phyloP scores from a whole-genome alignment of 2,329 filamentous ascomycete genomes.

The Pseudogymnoascus sp. region DNA sequence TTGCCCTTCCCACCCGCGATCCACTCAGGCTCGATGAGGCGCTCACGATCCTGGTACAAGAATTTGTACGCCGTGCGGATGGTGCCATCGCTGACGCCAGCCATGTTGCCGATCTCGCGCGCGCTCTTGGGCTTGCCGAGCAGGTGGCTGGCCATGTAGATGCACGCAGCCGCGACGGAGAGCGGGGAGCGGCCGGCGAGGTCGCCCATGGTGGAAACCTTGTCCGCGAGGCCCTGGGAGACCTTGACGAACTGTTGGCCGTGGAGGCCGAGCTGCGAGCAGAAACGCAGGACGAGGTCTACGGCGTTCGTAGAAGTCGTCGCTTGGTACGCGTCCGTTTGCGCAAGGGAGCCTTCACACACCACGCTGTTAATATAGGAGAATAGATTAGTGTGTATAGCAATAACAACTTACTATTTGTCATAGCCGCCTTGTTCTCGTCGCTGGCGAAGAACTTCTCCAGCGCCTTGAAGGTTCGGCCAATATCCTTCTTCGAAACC shows the following conservation, averaged over 20 bases:
- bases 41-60: constrained; percentile 65
- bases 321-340: constrained; percentile 55
- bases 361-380: constrained; percentile 23
- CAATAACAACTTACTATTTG: constrained; percentile 41
- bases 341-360: constrained; percentile 19
- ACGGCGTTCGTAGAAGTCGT: constrained; percentile 71
- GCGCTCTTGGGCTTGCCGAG: constrained; percentile 70
- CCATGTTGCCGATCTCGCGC: constrained; percentile 78
- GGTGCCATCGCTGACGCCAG: constrained; percentile 90
- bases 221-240: constrained; percentile 67
- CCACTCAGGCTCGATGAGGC: constrained; percentile 68
- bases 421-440: constrained; percentile 42
- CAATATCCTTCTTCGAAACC: constrained; percentile 95
- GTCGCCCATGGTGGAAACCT: constrained; percentile 67
- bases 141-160: constrained; percentile 89
- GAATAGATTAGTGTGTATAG: constrained; percentile 17
- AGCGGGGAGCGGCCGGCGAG: constrained; percentile 84
- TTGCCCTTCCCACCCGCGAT: constrained; percentile 62
- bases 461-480: constrained; percentile 85
- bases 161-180: constrained; percentile 88
- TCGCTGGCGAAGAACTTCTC: constrained; percentile 79
- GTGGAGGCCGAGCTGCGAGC: constrained; percentile 68
- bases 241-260: constrained; percentile 70
- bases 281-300: constrained; percentile 83
- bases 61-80: constrained; percentile 94